Percentiles rank a stretch among this genome's conserved stretches.
Evolutionary conservation across 2,329 filamentous ascomycete species (phyloP).

Genomic region (Didymella arachidicola): DNA sequence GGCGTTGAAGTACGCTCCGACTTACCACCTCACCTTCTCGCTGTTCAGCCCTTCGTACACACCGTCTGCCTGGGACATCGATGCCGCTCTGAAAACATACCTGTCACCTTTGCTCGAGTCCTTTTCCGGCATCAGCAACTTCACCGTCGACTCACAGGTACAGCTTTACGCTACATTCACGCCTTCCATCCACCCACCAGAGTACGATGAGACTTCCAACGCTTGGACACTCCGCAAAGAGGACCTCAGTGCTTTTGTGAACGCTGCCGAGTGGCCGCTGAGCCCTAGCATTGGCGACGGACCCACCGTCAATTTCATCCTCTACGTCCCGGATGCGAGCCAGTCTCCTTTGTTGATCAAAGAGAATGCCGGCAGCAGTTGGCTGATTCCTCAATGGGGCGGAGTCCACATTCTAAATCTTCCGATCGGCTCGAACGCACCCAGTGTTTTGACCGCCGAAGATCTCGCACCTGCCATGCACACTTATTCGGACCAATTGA

Average conservation of each 20-base stretch:
- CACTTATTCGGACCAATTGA: conserved; percentile 88
- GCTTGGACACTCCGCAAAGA: conserved; percentile 79
- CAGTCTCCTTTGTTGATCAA: conserved; percentile 68
- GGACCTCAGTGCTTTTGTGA: conserved; percentile 92
- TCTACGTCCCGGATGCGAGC: conserved; percentile 80
- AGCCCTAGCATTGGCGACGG: conserved; percentile 92
- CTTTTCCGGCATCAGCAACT: conserved; percentile 85
- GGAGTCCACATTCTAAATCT: conserved; percentile 74
- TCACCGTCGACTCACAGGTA: conserved; percentile 94
- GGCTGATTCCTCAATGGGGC: conserved; percentile 97
- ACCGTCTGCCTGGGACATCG: conserved; percentile 91
- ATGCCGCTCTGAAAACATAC: conserved; percentile 79
- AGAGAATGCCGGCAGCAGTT: conserved; percentile 72
- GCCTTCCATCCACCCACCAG: conserved; percentile 66
- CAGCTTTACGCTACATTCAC: conserved; percentile 84
- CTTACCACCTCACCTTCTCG: conserved; percentile 95
- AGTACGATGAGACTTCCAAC: conserved; percentile 61
- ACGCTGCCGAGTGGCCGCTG: conserved; percentile 96
- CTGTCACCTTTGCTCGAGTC: conserved; percentile 82
- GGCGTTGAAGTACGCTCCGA: conserved; percentile 88
- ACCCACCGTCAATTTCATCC: conserved; percentile 93
- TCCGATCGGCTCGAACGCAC: conserved; percentile 46
- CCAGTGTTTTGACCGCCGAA: conserved; percentile 65
- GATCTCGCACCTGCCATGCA: conserved; percentile 81
- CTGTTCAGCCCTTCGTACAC: conserved; percentile 81